Conservation (phyloP, 805 yeast genomes). For the Myxozyma udenii region DNA sequence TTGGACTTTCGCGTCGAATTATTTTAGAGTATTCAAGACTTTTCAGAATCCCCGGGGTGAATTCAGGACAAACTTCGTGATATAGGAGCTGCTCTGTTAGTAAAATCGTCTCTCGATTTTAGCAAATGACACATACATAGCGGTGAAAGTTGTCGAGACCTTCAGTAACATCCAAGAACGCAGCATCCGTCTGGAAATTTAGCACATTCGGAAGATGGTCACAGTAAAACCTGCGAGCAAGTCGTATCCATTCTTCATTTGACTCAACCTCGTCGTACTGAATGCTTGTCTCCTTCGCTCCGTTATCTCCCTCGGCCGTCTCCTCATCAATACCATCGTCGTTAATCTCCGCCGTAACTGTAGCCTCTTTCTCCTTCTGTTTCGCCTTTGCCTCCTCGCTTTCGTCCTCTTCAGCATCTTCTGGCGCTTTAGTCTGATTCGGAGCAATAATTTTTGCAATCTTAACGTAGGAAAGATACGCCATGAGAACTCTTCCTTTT, state of each 20-base stretch:
- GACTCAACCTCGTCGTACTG: conserved; percentile 2
- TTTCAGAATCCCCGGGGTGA: conserved; percentile 1
- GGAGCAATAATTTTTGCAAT: background rate
- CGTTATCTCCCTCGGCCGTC: background rate
- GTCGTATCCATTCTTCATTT: background rate
- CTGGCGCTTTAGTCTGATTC: background rate
- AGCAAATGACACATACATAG: conserved; percentile 1
- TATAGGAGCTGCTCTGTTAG: conserved; percentile 1
- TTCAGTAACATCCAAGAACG: conserved; percentile 5
- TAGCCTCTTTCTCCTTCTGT: background rate
- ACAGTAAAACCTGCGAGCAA: conserved; percentile 1
- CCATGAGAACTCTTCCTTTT: background rate
- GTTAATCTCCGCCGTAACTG: too few species aligned
- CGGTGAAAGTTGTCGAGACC: conserved; percentile 10
- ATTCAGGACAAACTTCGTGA: conserved; percentile 15
- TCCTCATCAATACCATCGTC: background rate
- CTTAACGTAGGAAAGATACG: conserved; percentile 3
- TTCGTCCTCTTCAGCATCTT: background rate
- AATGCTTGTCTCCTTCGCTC: background rate
- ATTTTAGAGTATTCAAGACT: background rate
- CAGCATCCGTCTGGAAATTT: background rate
- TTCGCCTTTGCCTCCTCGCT: background rate
- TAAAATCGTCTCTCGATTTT: background rate
- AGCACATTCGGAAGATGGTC: conserved; percentile 1
- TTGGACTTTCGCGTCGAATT: conserved; percentile 7